Conservation (phyloP, 1,139 yeast genomes). For the Debaryomyces subglobosus region DNA sequence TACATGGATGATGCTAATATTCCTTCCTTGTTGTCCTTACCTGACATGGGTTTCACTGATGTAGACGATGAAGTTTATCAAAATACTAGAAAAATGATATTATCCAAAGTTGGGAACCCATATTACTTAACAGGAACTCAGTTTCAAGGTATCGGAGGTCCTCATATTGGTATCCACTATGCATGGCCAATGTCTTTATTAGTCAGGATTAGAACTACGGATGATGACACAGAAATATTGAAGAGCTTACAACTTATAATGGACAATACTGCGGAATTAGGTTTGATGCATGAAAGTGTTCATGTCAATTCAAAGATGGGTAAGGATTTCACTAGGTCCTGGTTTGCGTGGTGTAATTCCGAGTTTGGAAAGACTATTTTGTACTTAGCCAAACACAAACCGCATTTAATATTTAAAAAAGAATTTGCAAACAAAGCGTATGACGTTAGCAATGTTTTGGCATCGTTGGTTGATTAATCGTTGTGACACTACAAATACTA, state of each 20-base stretch:
- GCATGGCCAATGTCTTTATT: conserved; percentile 93
- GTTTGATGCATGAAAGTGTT: conserved; percentile 84
- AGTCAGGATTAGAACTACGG: conserved; percentile 71
- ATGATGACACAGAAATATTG: conserved; percentile 68
- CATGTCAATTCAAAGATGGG: conserved; percentile 61
- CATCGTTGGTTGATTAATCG: neutral
- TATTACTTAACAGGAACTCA: conserved; percentile 64
- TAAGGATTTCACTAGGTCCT: conserved; percentile 61
- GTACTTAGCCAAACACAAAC: conserved; percentile 73
- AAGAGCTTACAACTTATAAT: conserved; percentile 54
- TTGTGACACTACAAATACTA: neutral
- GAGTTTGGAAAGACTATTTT: conserved; percentile 86
- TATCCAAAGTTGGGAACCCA: conserved; percentile 74
- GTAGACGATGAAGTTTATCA: conserved; percentile 62
- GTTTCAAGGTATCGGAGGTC: conserved; percentile 87
- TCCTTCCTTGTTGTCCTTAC: conserved; percentile 80
- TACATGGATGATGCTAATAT: conserved; percentile 92
- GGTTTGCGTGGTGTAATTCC: conserved; percentile 96
- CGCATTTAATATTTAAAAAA: conserved; percentile 65
- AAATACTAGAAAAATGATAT: conserved; percentile 78
- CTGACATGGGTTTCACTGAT: conserved; percentile 71
- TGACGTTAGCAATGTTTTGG: conserved; percentile 31
- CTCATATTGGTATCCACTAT: conserved; percentile 77
- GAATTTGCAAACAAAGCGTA: conserved; percentile 33
- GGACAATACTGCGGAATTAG: conserved; percentile 69